Percentiles rank a stretch among this genome's conserved stretches.
These are phyloP conservation scores for Penicillium goetzii DNA, from an alignment of 495 filamentous ascomycete species.

Conservation along the genomic window DNA sequence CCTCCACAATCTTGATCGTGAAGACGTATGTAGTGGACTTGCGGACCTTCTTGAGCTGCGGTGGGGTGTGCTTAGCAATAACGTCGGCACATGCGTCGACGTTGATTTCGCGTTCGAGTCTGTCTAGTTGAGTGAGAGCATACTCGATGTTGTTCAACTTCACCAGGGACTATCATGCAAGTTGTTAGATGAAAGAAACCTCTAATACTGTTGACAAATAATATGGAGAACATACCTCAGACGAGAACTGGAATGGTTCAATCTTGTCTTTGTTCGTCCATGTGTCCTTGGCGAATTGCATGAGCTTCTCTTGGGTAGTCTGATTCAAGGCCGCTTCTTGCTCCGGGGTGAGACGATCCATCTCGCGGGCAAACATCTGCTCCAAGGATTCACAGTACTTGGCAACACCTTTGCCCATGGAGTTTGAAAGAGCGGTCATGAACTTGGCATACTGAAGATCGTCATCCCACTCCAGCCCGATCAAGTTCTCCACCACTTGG, in stretches of 20 bases:
- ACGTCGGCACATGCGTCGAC: slow-evolving; percentile 92
- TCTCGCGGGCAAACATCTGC: slow-evolving; percentile 83
- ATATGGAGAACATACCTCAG: slow-evolving; percentile 62
- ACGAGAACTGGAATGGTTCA: slow-evolving; percentile 96
- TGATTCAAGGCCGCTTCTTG: slow-evolving; percentile 77
- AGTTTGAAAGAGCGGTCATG: slow-evolving; percentile 93
- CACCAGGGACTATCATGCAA: slow-evolving; percentile 72
- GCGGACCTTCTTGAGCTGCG: slow-evolving; percentile 58
- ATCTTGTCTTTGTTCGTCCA: slow-evolving; percentile 92
- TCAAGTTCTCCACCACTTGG: slow-evolving; percentile 82
- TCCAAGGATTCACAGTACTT: slow-evolving; percentile 93
- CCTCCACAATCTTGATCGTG: slow-evolving; percentile 98
- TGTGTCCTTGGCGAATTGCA: slow-evolving; percentile 93
- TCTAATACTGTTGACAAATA: slow-evolving; percentile 15
- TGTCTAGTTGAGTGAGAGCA: slow-evolving; percentile 86
- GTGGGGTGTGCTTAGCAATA: slow-evolving; percentile 66
- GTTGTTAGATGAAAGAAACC: not conserved
- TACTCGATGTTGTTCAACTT: slow-evolving; percentile 98
- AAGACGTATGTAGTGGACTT: slow-evolving; percentile 87
- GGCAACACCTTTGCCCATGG: slow-evolving; percentile 79
- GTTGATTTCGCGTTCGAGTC: slow-evolving; percentile 84
- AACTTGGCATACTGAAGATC: slow-evolving; percentile 93
- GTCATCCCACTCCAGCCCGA: slow-evolving; percentile 87
- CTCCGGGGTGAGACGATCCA: slow-evolving; percentile 87
- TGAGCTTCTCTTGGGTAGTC: slow-evolving; percentile 86